Evolutionary conservation across 2,329 filamentous ascomycete genomes (phyloP).

Genomic region (Pseudogymnoascus sp.): DNA sequence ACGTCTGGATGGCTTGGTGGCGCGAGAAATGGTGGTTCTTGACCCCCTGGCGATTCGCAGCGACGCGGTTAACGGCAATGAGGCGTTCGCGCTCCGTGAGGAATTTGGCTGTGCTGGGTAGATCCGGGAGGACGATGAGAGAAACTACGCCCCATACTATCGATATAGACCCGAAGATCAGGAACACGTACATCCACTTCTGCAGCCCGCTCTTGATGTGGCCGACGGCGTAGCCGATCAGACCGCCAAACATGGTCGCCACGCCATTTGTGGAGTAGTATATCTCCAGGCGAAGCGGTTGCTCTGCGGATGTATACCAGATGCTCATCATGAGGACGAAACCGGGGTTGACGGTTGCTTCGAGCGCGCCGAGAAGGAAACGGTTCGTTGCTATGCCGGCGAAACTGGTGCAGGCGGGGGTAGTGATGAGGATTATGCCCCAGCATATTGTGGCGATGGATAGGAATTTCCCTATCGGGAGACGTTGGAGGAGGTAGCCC

Average conservation of each 20-base stretch:
- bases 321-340: constrained; percentile 58
- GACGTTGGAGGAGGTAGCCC: constrained; percentile 62
- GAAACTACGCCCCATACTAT: constrained; percentile 59
- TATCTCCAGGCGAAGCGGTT: constrained; percentile 57
- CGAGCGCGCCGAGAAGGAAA: constrained; percentile 56
- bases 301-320: constrained; percentile 60
- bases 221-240: constrained; percentile 60
- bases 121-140: constrained; percentile 56
- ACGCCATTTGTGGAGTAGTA: constrained; percentile 53
- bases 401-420: constrained; percentile 57
- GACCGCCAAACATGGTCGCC: constrained; percentile 56
- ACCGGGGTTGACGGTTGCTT: constrained; percentile 57
- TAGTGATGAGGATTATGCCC: constrained; percentile 60
- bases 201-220: constrained; percentile 50
- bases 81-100: constrained; percentile 54
- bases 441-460: constrained; percentile 58
- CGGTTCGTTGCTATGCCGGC: constrained; percentile 59
- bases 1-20: constrained; percentile 51
- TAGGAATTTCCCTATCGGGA: constrained; percentile 56
- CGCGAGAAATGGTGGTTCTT: constrained; percentile 54
- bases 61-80: constrained; percentile 57
- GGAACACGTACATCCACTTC: constrained; percentile 65
- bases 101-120: constrained; percentile 63
- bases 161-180: constrained; percentile 56
- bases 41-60: constrained; percentile 56